These are phyloP conservation scores for Globisporangium megalacanthum DNA, from an alignment of 352 stramenopile species.

Conservation along the genomic window DNA sequence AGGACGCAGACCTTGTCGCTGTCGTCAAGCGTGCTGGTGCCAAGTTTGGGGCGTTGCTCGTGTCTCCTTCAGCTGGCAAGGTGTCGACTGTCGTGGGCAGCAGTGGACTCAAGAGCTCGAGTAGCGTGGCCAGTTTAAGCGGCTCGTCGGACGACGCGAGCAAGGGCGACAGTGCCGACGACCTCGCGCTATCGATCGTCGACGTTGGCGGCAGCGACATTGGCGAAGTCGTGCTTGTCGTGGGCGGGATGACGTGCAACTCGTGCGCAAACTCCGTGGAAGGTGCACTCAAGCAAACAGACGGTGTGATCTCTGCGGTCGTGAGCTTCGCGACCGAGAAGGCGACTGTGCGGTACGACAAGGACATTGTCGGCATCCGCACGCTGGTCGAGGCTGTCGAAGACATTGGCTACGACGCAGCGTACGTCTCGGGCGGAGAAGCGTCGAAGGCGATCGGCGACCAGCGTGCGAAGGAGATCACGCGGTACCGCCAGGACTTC, in stretches of 20 bases:
- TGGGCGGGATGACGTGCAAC: constrained; percentile 91
- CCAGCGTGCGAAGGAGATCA: constrained; percentile 76
- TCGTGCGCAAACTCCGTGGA: constrained; percentile 91
- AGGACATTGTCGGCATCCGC: constrained; percentile 67
- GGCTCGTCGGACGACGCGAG: constrained; percentile 2
- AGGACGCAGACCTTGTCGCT: constrained; percentile 51
- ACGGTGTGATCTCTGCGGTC: constrained; percentile 68
- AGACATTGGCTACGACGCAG: constrained; percentile 87
- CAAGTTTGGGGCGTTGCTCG: constrained; percentile 26
- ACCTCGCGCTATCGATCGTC: constrained; percentile 33
- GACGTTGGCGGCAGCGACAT: constrained; percentile 32
- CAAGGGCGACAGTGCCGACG: constrained; percentile 13
- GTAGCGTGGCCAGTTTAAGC: constrained; percentile 5
- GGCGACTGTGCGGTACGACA: constrained; percentile 71
- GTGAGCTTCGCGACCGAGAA: constrained; percentile 89
- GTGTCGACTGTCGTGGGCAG: background rate
- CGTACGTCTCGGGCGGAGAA: constrained; percentile 57
- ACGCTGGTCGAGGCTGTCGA: constrained; percentile 87
- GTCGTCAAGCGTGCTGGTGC: constrained; percentile 30
- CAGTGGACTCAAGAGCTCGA: constrained; percentile 6
- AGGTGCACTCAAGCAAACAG: constrained; percentile 66
- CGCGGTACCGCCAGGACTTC: constrained; percentile 79
- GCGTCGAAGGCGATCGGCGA: constrained; percentile 77
- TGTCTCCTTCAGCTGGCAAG: background rate
- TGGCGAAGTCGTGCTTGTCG: constrained; percentile 53